A percentile compares a stretch with the other conserved stretches of the same genome.
Conservation (phyloP, 1,139 yeast species). For the Diutina rugosa region DNA sequence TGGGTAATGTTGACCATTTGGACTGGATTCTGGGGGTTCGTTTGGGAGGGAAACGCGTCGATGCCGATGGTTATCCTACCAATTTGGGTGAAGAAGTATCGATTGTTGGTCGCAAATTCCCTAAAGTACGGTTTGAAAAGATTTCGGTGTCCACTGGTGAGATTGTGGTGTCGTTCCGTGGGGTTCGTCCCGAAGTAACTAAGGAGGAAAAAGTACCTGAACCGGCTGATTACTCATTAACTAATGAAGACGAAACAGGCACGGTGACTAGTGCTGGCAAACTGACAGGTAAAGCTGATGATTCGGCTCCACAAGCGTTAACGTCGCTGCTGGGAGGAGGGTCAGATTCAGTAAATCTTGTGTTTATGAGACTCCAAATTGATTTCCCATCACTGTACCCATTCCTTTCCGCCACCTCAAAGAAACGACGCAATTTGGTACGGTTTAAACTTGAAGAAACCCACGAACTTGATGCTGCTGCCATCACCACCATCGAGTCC, state of each 20-base stretch:
- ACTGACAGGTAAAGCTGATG: not conserved
- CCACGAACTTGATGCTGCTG: conserved; percentile 41
- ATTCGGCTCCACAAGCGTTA: not conserved
- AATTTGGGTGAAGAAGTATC: conserved; percentile 88
- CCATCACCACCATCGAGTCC: conserved; percentile 34
- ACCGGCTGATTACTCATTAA: not conserved
- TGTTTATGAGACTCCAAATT: conserved; percentile 59
- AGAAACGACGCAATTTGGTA: conserved; percentile 14
- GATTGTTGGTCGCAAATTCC: conserved; percentile 80
- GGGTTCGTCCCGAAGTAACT: conserved; percentile 43
- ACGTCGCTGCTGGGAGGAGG: not conserved
- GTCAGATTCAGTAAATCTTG: conserved; percentile 35
- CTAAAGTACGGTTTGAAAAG: conserved; percentile 73
- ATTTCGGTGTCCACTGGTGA: conserved; percentile 83
- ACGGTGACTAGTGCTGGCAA: not conserved
- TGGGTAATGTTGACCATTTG: conserved; percentile 46
- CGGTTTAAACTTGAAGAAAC: conserved; percentile 68
- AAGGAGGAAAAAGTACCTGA: not conserved
- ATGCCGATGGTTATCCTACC: conserved; percentile 38
- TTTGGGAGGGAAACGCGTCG: conserved; percentile 34
- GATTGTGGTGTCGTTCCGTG: conserved; percentile 60
- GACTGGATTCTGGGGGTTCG: conserved; percentile 93
- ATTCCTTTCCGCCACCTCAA: conserved; percentile 9
- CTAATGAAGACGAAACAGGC: conserved; percentile 3
- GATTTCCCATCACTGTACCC: conserved; percentile 69